Conservation (phyloP, 805 yeast species). For the Kodamaea hsintzibuensis region DNA sequence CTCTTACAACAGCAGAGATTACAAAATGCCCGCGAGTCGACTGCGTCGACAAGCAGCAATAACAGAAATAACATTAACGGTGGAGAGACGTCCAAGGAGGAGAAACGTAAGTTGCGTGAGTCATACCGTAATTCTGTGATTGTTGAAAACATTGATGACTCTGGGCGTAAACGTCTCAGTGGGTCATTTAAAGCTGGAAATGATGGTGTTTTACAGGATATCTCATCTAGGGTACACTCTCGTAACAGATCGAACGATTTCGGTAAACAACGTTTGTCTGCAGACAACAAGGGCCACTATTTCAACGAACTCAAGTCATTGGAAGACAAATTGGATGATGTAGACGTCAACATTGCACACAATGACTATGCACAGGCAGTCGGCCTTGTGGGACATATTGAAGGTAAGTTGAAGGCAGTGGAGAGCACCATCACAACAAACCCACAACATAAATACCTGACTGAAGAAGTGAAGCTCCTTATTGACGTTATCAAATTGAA, state of each 20-base stretch:
- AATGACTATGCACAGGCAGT: constrained; percentile 51
- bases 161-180: constrained; percentile 21
- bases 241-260: constrained; percentile 54
- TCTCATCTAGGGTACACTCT: constrained; percentile 62
- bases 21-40: constrained; percentile 15
- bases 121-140: constrained; percentile 54
- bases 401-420: constrained; percentile 28
- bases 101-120: constrained; percentile 39
- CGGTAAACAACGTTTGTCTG: constrained; percentile 15
- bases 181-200: constrained; percentile 29
- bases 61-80: neutral
- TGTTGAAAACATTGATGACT: constrained; percentile 38
- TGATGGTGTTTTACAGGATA: constrained; percentile 52
- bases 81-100: constrained; percentile 29
- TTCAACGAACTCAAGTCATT: constrained; percentile 50
- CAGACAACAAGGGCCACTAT: constrained; percentile 29
- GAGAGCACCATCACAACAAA: constrained; percentile 24
- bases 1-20: constrained; percentile 31
- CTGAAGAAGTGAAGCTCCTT: constrained; percentile 30
- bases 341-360: constrained; percentile 67
- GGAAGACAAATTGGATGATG: constrained; percentile 66
- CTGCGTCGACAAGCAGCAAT: constrained; percentile 4
- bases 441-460: constrained; percentile 12
- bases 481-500: constrained; percentile 45
- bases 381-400: constrained; percentile 40